Evolutionary conservation across 768 basidiomycete species (phyloP).

Genomic region (Tephrocybe sp.): DNA sequence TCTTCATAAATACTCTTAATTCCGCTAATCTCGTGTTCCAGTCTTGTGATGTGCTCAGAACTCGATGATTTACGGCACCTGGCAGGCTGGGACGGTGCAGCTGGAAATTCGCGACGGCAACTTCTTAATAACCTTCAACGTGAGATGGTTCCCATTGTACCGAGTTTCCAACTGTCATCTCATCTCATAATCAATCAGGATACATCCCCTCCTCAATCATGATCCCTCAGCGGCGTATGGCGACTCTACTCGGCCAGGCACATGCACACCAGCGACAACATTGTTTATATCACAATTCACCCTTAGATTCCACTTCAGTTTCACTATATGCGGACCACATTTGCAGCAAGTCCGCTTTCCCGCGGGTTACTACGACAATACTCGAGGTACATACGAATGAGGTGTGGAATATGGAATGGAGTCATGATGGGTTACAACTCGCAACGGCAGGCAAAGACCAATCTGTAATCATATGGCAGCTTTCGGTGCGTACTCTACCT

Average conservation of each 20-base stretch:
- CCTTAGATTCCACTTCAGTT: conserved; percentile 51
- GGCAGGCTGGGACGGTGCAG: conserved; percentile 88
- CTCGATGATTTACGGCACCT: conserved; percentile 77
- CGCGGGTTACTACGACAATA: conserved; percentile 80
- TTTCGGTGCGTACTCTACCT: conserved; percentile 57
- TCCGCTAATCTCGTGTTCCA: conserved; percentile 26
- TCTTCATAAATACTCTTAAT: conserved; percentile 5
- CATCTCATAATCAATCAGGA: conserved; percentile 38
- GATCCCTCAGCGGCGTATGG: conserved; percentile 88
- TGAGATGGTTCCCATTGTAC: conserved; percentile 30
- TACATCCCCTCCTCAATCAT: conserved; percentile 90
- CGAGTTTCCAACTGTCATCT: conserved; percentile 6
- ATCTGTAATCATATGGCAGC: conserved; percentile 85
- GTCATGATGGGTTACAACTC: conserved; percentile 78
- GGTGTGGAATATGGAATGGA: conserved; percentile 97
- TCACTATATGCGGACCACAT: conserved; percentile 88
- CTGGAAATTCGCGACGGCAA: conserved; percentile 70
- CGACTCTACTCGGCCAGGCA: conserved; percentile 83
- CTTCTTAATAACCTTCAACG: conserved; percentile 82
- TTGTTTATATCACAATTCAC: conserved; percentile 86
- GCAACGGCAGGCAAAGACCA: conserved; percentile 89
- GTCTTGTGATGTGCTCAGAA: conserved; percentile 91
- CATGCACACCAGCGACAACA: conserved; percentile 72
- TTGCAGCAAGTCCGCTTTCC: conserved; percentile 81
- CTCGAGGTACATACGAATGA: conserved; percentile 87